Evolutionary conservation across 2,329 filamentous ascomycete genomes (phyloP), one percentile per base, ranked within the genome.

Genomic region (Diatrype stigma): DNA sequence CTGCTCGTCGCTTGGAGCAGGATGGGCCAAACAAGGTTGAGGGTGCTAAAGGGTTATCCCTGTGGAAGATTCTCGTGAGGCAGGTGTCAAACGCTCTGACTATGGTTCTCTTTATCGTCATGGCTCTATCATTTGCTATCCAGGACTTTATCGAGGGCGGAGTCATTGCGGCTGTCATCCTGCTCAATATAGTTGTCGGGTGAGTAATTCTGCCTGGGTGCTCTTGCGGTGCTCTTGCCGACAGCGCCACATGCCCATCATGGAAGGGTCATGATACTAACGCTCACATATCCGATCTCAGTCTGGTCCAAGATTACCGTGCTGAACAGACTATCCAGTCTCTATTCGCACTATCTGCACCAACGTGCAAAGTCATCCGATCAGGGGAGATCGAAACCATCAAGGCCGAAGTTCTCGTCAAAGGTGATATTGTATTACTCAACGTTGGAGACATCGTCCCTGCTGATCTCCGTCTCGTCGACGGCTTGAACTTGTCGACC

Each of bases 21-120:
- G 75, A 88, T 79, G 87, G 86, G 60, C 78, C 80, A 60, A 90
- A 90, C 73, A 79, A 79, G 66, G 81, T 90, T 74, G 81, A 86
- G 70, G 81, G 82, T 71, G 81, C 84, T 75, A 82, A 85, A 72
- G 82, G 84, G 70, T 72, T 86, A 72, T 89, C 86, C 70, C 64
- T 86, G 70, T 88, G 85, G 82, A 81, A 86, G 73, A 87, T 90
- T 73, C 79, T 90, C 72, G 70, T 90, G 71, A 86, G 85, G 65
- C 86, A 90, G 74, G 80, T 89, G 60, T 87, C 86, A 58, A 90
- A 90, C 73, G 87, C 85, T 73, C 74, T 90, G 70, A 90, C 86
- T 57, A 76, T 87, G 66, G 84, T 89, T 56, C 82, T 91, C 60
- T 76, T 90, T 59, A 82, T 89, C 62, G 87, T 88, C 62, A 89